Conservation (phyloP, 225 moss, liverwort and hornwort species). For the Straminergon stramineum region DNA sequence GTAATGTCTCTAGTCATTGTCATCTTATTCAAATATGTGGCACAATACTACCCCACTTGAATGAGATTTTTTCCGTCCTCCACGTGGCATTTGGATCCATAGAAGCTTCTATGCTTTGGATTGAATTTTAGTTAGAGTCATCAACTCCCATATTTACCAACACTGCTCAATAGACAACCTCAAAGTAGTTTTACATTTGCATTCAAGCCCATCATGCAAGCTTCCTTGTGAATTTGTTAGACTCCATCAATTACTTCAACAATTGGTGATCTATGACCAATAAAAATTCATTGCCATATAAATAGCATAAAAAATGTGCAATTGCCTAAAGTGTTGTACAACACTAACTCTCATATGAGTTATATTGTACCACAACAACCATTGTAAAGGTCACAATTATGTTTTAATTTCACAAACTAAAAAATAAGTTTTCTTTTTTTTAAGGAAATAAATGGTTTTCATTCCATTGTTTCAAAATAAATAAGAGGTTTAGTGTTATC, state of each 20-base stretch:
- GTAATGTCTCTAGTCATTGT: no score
- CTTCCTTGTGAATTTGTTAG: not conserved
- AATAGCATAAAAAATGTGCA: not conserved
- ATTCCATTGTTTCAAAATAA: not conserved
- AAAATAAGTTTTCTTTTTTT: fast-evolving
- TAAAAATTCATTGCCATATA: no score
- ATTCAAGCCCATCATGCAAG: no score
- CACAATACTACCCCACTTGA: no score
- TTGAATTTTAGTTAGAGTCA: no score
- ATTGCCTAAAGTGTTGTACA: not conserved
- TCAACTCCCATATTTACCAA: no score
- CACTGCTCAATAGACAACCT: fast-evolving
- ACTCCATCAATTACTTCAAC: not conserved
- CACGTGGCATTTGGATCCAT: fast-evolving
- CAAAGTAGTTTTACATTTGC: fast-evolving
- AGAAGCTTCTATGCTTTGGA: no score
- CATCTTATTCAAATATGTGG: no score
- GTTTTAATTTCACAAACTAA: not conserved
- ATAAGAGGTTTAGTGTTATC: not conserved
- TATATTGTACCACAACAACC: fast-evolving
- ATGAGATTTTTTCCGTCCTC: no score
- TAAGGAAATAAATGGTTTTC: not conserved
- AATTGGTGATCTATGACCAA: no score
- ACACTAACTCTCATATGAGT: fast-evolving
- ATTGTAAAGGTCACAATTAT: not conserved